Evolutionary conservation across 1,139 yeast genomes (phyloP), one percentile per base, ranked within the genome.

Genomic region (Blastobotrys apis): DNA sequence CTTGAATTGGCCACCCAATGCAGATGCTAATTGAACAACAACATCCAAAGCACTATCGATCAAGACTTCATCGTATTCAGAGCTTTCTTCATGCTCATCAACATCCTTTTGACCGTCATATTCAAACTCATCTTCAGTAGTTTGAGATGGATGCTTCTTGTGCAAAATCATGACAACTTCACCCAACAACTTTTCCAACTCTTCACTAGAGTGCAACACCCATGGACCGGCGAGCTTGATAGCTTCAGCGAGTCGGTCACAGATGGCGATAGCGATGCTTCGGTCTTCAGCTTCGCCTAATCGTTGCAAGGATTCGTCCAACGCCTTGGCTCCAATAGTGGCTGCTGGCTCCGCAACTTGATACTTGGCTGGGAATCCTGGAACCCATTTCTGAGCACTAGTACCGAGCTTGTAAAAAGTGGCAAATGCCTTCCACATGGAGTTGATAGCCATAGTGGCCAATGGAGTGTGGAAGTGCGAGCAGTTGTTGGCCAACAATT

Each of bases 21-120:
- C 83, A 53, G 74, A 69, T 12, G 97, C 77, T 56, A 90, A 73
- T 58, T 81, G 76, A 49, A 86, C 84, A 57, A 90, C 72, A 25
- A 87, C 92, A 65, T 92, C 97, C 57, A 86, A 72, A 32, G 95
- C 85, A 52, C 87, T 75, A 61, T 90, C 97, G 57, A 81, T 81
- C 52, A 90, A 74, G 55, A 88, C 74, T 33, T 88, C 87, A 55
- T 90, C 97, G 52, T 87, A 77, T 70, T 92, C 98, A 33, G 95
- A 81, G 36, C 88, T 75, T 60, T 84, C 94, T 48, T 73, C 74
- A 46, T 74, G 80, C 49, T 73, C 80, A 43, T 61, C 68, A 5
- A 54, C 57, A 44, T 64, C 72, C 47, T 72, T 74, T 39, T 63
- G 66, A 39, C 71, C 74, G 45, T 75, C 81, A 47, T 71, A 77